Evolutionary conservation across 164 flowering plant species (phyloP).

Genomic region (Dillenia turbinata): DNA sequence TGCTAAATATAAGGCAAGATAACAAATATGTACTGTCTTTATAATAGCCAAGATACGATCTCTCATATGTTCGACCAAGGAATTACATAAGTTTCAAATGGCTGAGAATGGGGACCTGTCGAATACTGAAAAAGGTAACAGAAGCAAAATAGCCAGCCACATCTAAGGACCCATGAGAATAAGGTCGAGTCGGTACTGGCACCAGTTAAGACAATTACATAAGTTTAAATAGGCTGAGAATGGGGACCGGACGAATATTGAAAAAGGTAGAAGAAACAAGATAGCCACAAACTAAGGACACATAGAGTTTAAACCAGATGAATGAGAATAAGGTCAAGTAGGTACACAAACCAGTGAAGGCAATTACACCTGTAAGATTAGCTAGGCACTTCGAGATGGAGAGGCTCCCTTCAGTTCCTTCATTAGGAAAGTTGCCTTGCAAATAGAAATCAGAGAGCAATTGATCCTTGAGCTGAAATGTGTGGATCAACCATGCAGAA

Average conservation of each 20-base stretch:
- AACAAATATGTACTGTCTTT: too few species aligned
- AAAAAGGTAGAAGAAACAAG: slow-evolving; percentile 56
- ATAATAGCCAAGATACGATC: too few species aligned
- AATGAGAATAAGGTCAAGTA: slow-evolving; percentile 55
- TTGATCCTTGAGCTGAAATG: slow-evolving; percentile 54
- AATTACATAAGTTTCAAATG: too few species aligned
- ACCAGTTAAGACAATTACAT: slow-evolving; percentile 9
- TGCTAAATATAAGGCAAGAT: too few species aligned
- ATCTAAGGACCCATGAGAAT: slow-evolving; percentile 12
- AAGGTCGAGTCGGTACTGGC: slow-evolving; percentile 10
- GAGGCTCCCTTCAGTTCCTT: slow-evolving; percentile 60
- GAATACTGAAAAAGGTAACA: slow-evolving; percentile 16
- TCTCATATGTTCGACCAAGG: too few species aligned
- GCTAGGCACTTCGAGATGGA: slow-evolving; percentile 49
- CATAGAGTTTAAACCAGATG: slow-evolving; percentile 70
- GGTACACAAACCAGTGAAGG: slow-evolving; percentile 37
- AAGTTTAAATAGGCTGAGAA: slow-evolving; percentile 13
- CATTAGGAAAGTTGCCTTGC: slow-evolving; percentile 57
- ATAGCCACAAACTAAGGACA: slow-evolving; percentile 49
- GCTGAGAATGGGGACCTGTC: slow-evolving; percentile 11
- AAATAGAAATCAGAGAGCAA: slow-evolving; percentile 57
- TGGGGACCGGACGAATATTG: slow-evolving; percentile 51
- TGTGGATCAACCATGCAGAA: slow-evolving; percentile 57
- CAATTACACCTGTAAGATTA: slow-evolving; percentile 34
- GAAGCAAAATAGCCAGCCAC: slow-evolving; percentile 18